phyloP scores from a whole-genome alignment of 2,329 filamentous ascomycete species.

The Sclerotinia nivalis region DNA sequence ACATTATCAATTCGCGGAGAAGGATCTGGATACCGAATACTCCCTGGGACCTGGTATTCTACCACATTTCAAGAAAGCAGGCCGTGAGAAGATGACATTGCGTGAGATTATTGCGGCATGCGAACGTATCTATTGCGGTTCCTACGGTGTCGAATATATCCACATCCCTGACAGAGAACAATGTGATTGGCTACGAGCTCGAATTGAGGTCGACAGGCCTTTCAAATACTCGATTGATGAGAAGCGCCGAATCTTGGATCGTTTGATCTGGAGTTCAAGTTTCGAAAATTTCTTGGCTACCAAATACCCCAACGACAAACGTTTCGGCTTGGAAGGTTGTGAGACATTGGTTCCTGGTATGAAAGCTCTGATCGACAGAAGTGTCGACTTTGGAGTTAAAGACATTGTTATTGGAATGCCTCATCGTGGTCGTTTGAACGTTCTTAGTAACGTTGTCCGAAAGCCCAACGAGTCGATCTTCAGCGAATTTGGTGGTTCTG shows the following conservation, averaged over 20 bases:
- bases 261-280: slow-evolving; percentile 97
- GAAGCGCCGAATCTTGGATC: slow-evolving; percentile 96
- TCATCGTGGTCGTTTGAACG: slow-evolving; percentile 96
- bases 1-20: slow-evolving; percentile 93
- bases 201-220: slow-evolving; percentile 87
- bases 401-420: slow-evolving; percentile 99
- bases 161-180: slow-evolving; percentile 97
- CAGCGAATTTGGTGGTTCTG: slow-evolving; percentile 90
- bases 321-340: slow-evolving; percentile 96
- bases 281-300: slow-evolving; percentile 95
- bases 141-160: slow-evolving; percentile 98
- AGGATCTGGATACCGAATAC: slow-evolving; percentile 91
- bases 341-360: slow-evolving; percentile 97
- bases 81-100: slow-evolving; percentile 92
- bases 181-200: slow-evolving; percentile 97
- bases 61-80: slow-evolving; percentile 86
- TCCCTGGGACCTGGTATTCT: slow-evolving; percentile 91
- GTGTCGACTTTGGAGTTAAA: slow-evolving; percentile 97
- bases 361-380: slow-evolving; percentile 98
- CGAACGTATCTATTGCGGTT: slow-evolving; percentile 94
- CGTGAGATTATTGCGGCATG: slow-evolving; percentile 91
- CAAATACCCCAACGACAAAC: slow-evolving; percentile 99
- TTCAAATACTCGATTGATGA: slow-evolving; percentile 98
- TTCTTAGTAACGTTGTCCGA: slow-evolving; percentile 95
- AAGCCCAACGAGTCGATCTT: slow-evolving; percentile 99